A percentile compares a stretch with the other conserved stretches of the same genome.
Conservation (phyloP, 2,329 filamentous ascomycete species). For the Colletotrichum spinosum region DNA sequence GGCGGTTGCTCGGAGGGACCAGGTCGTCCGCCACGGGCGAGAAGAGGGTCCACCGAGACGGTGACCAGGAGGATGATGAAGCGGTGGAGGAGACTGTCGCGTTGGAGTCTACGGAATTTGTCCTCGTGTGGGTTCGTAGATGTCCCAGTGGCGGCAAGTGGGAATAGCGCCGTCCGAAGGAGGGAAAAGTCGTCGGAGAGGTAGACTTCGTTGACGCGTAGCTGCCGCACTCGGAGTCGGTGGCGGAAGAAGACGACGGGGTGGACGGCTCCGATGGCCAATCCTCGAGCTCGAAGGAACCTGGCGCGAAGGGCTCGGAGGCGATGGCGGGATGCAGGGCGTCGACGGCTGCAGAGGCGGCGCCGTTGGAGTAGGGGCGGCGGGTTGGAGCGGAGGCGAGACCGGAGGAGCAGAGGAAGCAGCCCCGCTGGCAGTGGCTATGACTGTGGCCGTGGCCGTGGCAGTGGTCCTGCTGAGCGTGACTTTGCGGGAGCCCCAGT, state of each 20-base stretch:
- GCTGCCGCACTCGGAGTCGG: slow-evolving; percentile 1
- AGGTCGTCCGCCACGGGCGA: not conserved
- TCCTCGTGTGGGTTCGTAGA: slow-evolving; percentile 18
- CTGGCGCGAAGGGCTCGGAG: slow-evolving; percentile 17
- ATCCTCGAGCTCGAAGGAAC: slow-evolving; percentile 24
- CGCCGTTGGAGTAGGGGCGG: slow-evolving; percentile 14
- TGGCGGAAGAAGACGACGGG: slow-evolving; percentile 4
- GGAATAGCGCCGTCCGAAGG: slow-evolving; percentile 4
- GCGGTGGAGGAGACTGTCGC: slow-evolving; percentile 23
- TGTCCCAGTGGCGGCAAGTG: slow-evolving; percentile 3
- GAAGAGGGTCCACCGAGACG: slow-evolving; percentile 11
- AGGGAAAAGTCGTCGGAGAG: slow-evolving; percentile 1
- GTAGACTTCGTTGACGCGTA: not conserved
- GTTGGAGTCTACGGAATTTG: slow-evolving; percentile 31
- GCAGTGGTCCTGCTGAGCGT: no score
- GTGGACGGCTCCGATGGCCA: slow-evolving; percentile 28
- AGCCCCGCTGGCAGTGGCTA: slow-evolving; percentile 23
- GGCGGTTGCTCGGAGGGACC: not conserved
- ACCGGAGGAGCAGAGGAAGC: not conserved
- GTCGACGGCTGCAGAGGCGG: slow-evolving; percentile 20
- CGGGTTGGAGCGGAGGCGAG: slow-evolving; percentile 6
- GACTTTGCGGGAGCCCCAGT: slow-evolving; percentile 32
- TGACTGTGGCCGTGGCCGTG: slow-evolving; percentile 7
- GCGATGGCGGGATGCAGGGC: slow-evolving; percentile 12
- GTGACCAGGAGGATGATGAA: slow-evolving; percentile 16